Base-by-base conservation (phyloP, 2,329 filamentous ascomycete species). In the Dactylellina leptospora region DNA sequence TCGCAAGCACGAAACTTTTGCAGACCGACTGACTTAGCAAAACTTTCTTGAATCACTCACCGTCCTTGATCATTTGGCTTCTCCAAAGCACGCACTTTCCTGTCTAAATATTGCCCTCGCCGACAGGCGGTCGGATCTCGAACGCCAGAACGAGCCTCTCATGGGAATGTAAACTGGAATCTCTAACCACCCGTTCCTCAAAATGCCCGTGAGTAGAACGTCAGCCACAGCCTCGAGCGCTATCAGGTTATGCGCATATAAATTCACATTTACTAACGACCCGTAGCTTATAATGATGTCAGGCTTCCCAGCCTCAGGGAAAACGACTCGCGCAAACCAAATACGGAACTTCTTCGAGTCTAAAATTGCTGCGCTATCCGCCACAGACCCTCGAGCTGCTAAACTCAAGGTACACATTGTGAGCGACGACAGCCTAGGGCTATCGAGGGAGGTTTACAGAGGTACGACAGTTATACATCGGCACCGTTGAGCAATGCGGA, bases 221-320 rank as follows among this genome's bases (percentile, higher is more conserved):
- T n/a, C n/a, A n/a, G n/a, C n/a, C n/a, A n/a, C n/a, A n/a, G n/a
- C n/a, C n/a, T n/a, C n/a, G n/a, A n/a, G n/a, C n/a, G n/a, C n/a
- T n/a, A n/a, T n/a, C n/a, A n/a, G n/a, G n/a, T n/a, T n/a, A n/a
- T n/a, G n/a, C n/a, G n/a, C n/a, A n/a, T n/a, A n/a, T n/a, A n/a
- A n/a, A n/a, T n/a, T n/a, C n/a, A n/a, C n/a, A n/a, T n/a, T n/a
- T n/a, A n/a, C n/a, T n/a, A n/a, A 13, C 20, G 4, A 40, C n/a
- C 8, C 38, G 6, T 60, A 90, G 88, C 82, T 90, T 75, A 87
- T 90, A 76, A 87, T 89, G 75, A 79, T 90, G 70, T 86, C 87
- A 58, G 88, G 88, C 74, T 83, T 88, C 75, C 88, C 88, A 59
- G 87, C 86, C 74, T 89, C 87, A 27, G 88, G 88, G 78, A 90